These are phyloP conservation scores for Tolypocladium album DNA, from an alignment of 2,329 filamentous ascomycete genomes.

Conservation along the genomic window DNA sequence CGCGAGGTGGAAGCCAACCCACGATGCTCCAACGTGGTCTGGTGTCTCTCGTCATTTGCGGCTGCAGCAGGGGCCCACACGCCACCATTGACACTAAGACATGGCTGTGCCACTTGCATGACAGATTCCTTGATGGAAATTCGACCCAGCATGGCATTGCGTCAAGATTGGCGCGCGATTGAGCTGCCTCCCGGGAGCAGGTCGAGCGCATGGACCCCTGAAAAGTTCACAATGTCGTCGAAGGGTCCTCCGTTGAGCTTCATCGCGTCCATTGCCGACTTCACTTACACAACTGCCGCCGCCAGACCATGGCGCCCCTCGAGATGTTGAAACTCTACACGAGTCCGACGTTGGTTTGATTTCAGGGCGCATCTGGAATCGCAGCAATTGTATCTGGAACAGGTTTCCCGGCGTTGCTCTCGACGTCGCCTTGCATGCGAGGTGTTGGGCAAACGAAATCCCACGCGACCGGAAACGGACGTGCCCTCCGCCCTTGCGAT, in stretches of 20 bases:
- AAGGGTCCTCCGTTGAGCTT: not conserved
- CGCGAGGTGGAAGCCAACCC: not conserved
- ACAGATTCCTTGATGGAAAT: not conserved
- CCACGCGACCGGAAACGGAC: slow-evolving; percentile 1
- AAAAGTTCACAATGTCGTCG: not conserved
- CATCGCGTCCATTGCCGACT: not conserved
- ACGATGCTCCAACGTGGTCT: not conserved
- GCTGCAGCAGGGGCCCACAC: not conserved
- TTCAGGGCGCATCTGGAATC: not conserved
- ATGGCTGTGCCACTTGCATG: not conserved
- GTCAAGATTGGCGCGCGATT: not conserved
- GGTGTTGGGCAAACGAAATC: not conserved
- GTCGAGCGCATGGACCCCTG: not conserved
- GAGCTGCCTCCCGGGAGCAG: not conserved
- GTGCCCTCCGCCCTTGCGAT: not conserved
- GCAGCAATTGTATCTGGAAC: not conserved
- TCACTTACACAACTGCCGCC: not conserved
- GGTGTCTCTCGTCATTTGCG: not conserved
- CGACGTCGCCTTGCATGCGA: not conserved
- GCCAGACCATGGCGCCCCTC: not conserved
- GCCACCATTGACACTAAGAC: not conserved
- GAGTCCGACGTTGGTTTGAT: not conserved
- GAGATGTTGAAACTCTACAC: not conserved
- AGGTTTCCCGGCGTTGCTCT: not conserved
- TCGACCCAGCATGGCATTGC: not conserved